These are phyloP conservation scores for Kodamaea kakaduensis DNA, from an alignment of 805 yeast species.

Conservation along the genomic window DNA sequence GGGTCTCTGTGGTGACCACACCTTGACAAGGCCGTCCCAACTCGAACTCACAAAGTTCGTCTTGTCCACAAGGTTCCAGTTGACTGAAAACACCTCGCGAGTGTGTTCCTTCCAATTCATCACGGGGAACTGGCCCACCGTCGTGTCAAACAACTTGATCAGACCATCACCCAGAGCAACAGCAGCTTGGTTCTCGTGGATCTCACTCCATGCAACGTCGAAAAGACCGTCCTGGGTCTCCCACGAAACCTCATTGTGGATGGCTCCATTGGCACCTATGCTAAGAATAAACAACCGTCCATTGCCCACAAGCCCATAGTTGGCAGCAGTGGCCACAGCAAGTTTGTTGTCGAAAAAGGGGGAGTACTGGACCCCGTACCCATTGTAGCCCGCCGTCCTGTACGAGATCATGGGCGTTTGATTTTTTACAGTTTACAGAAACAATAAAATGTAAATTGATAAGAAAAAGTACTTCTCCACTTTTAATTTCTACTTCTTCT, in stretches of 20 bases:
- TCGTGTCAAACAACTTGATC: slow-evolving; percentile 73
- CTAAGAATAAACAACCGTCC: slow-evolving; percentile 74
- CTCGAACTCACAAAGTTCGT: slow-evolving; percentile 68
- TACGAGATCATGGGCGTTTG: slow-evolving; percentile 57
- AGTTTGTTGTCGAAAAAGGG: slow-evolving; percentile 87
- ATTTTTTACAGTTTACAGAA: too few species aligned
- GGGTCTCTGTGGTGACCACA: slow-evolving; percentile 66
- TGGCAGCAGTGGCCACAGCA: slow-evolving; percentile 88
- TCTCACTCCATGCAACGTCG: slow-evolving; percentile 86
- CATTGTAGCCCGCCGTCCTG: slow-evolving; percentile 77
- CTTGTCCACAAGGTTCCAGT: slow-evolving; percentile 72
- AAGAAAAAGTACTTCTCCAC: background rate
- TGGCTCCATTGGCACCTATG: slow-evolving; percentile 63
- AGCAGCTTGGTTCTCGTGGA: slow-evolving; percentile 79
- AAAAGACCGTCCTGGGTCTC: slow-evolving; percentile 93
- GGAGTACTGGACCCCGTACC: slow-evolving; percentile 83
- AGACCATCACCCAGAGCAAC: slow-evolving; percentile 91
- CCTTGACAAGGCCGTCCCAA: slow-evolving; percentile 88
- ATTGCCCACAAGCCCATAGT: slow-evolving; percentile 92
- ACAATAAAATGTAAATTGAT: too few species aligned
- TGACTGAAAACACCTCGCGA: slow-evolving; percentile 67
- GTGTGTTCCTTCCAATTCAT: slow-evolving; percentile 74
- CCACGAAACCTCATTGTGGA: slow-evolving; percentile 53
- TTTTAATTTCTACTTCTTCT: background rate
- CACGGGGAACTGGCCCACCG: slow-evolving; percentile 65